Conservation (phyloP, 495 filamentous ascomycete genomes). For the Clohesyomyces aquaticus region DNA sequence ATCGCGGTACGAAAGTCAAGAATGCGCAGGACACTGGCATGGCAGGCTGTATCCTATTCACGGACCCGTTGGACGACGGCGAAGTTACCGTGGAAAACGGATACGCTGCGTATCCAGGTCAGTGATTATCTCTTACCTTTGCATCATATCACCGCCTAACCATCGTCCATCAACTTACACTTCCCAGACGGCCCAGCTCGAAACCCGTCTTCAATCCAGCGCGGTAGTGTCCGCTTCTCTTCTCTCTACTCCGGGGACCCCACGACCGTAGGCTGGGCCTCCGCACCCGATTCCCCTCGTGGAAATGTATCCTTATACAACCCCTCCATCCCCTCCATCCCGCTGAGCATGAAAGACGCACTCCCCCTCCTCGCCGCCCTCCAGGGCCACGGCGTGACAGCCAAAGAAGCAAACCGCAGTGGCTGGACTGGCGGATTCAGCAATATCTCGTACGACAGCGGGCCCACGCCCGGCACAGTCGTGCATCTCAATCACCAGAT, state of each 20-base stretch:
- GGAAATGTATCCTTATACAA: slow-evolving; percentile 29
- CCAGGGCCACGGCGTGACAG: slow-evolving; percentile 41
- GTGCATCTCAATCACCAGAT: slow-evolving; percentile 40
- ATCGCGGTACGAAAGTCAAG: slow-evolving; percentile 45
- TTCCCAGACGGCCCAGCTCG: slow-evolving; percentile 41
- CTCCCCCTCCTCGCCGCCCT: slow-evolving; percentile 42
- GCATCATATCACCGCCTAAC: neutral
- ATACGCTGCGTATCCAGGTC: slow-evolving; percentile 42
- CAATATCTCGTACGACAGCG: slow-evolving; percentile 43
- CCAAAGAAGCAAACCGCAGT: slow-evolving; percentile 41
- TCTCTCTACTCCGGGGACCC: slow-evolving; percentile 44
- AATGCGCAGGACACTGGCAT: slow-evolving; percentile 44
- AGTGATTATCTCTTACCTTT: no score
- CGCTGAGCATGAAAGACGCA: slow-evolving; percentile 42
- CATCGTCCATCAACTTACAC: slow-evolving; percentile 7
- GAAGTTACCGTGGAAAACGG: slow-evolving; percentile 44
- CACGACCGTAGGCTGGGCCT: slow-evolving; percentile 46
- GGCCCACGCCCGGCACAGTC: slow-evolving; percentile 37
- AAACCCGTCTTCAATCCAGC: slow-evolving; percentile 43
- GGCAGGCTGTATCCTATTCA: slow-evolving; percentile 44
- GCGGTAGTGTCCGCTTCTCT: slow-evolving; percentile 44
- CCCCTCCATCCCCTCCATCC: slow-evolving; percentile 45
- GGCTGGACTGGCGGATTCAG: slow-evolving; percentile 40
- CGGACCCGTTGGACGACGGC: slow-evolving; percentile 43
- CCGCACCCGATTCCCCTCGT: slow-evolving; percentile 32